A percentile compares a stretch with the other conserved stretches of the same genome.
Evolutionary conservation across 2,329 filamentous ascomycete species (phyloP).

Genomic region (Aspergillus felis): DNA sequence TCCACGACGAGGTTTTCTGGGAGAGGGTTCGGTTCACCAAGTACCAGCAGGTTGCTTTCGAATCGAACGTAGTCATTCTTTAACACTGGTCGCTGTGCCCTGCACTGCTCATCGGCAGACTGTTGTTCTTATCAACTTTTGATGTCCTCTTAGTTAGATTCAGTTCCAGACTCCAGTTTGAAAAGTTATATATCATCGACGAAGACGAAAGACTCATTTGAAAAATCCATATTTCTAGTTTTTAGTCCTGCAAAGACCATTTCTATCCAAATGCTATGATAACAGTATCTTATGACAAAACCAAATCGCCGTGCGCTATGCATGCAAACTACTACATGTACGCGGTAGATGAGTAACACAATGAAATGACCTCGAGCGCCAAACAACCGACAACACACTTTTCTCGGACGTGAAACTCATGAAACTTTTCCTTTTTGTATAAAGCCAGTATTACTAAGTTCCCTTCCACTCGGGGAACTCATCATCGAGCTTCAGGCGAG

Average conservation of each 20-base stretch:
- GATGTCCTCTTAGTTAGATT: background rate
- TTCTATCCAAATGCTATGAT: background rate
- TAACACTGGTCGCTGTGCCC: background rate
- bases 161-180: background rate
- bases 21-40: slow-evolving; percentile 22
- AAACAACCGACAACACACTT: background rate
- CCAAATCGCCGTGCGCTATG: slow-evolving; percentile 21
- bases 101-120: background rate
- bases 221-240: background rate
- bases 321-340: slow-evolving; percentile 17
- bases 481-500: slow-evolving; percentile 83
- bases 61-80: slow-evolving; percentile 23
- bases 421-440: background rate
- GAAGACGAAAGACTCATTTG: background rate
- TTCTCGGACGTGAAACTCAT: background rate
- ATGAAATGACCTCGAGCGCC: slow-evolving; percentile 6
- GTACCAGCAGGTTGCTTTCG: slow-evolving; percentile 29
- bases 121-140: background rate
- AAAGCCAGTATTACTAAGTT: slow-evolving; percentile 18
- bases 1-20: slow-evolving; percentile 23
- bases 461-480: slow-evolving; percentile 67
- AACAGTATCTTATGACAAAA: slow-evolving; percentile 1
- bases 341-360: background rate
- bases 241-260: background rate
- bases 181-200: background rate